Percentiles rank a stretch among this genome's conserved stretches.
Evolutionary conservation across 2,329 filamentous ascomycete species (phyloP).

Genomic region (Colletotrichum lupini): DNA sequence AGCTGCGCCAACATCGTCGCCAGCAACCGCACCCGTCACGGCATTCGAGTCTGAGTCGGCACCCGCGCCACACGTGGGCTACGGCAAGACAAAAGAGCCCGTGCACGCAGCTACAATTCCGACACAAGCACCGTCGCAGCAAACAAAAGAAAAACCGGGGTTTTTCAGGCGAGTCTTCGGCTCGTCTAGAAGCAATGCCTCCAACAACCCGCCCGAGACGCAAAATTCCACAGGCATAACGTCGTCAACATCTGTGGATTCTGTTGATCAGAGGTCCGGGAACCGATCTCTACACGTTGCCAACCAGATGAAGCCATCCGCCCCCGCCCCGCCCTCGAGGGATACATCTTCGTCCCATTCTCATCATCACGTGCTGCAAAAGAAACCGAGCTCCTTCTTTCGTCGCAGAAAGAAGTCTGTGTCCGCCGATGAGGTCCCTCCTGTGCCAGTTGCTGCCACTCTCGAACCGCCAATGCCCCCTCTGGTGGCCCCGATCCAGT

Average conservation of each 20-base stretch:
- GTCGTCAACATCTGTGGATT: conserved; percentile 51
- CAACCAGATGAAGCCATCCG: conserved; percentile 57
- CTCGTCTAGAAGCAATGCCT: conserved; percentile 68
- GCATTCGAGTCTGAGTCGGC: conserved; percentile 61
- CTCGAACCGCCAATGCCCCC: conserved; percentile 49
- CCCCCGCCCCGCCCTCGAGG: conserved; percentile 60
- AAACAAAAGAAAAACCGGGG: conserved; percentile 77
- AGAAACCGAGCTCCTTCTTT: conserved; percentile 96
- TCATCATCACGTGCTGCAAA: conserved; percentile 71
- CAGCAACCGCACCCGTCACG: conserved; percentile 51
- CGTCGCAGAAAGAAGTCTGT: conserved; percentile 91
- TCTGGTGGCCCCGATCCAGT: conserved; percentile 46
- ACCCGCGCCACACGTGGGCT: conserved; percentile 68
- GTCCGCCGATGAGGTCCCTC: conserved; percentile 72
- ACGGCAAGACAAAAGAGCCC: conserved; percentile 67
- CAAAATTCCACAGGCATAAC: conserved; percentile 42
- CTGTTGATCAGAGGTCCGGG: conserved; percentile 46
- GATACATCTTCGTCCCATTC: conserved; percentile 57
- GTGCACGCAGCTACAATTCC: conserved; percentile 61
- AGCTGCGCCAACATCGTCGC: conserved; percentile 44
- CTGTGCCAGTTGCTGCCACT: conserved; percentile 61
- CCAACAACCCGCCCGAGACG: conserved; percentile 36
- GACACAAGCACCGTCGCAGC: conserved; percentile 56
- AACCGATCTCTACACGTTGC: conserved; percentile 55
- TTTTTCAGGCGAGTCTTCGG: conserved; percentile 95